phyloP scores from a whole-genome alignment of 495 filamentous ascomycete species.

The Sabuloglossum arenarium region DNA sequence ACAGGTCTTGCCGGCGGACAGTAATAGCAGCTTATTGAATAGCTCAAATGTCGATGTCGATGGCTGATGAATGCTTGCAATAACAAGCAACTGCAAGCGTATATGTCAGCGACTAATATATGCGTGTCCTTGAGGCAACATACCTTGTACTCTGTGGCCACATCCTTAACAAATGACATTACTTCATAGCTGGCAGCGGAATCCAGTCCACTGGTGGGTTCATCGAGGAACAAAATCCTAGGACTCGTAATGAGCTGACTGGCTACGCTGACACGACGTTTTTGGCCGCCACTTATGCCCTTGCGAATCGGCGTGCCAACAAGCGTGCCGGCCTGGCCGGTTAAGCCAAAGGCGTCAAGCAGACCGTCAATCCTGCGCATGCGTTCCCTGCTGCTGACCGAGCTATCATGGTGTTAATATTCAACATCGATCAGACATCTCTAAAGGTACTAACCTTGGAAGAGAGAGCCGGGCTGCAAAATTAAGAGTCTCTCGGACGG shows the following conservation, averaged over 20 bases:
- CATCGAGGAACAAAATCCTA: conserved; percentile 62
- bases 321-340: conserved; percentile 38
- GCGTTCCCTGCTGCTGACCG: conserved; percentile 24
- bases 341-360: conserved; percentile 38
- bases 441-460: conserved; percentile 28
- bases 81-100: conserved; percentile 31
- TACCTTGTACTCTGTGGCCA: conserved; percentile 39
- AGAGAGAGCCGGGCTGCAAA: conserved; percentile 41
- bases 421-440: not conserved
- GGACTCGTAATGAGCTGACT: conserved; percentile 61
- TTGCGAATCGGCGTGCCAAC: conserved; percentile 64
- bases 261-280: conserved; percentile 54
- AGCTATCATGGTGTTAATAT: not conserved
- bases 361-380: conserved; percentile 31
- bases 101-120: not conserved
- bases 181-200: conserved; percentile 48
- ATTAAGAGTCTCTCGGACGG: conserved; percentile 52
- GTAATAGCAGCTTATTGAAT: conserved; percentile 57
- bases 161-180: conserved; percentile 36
- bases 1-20: conserved; percentile 44
- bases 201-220: conserved; percentile 64
- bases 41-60: conserved; percentile 54
- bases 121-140: not conserved
- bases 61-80: conserved; percentile 67
- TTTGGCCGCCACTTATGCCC: conserved; percentile 64